Percentiles rank a stretch among this genome's conserved stretches.
These are phyloP conservation scores for Patellaria atrata DNA, from an alignment of 495 filamentous ascomycete species.

Conservation along the genomic window DNA sequence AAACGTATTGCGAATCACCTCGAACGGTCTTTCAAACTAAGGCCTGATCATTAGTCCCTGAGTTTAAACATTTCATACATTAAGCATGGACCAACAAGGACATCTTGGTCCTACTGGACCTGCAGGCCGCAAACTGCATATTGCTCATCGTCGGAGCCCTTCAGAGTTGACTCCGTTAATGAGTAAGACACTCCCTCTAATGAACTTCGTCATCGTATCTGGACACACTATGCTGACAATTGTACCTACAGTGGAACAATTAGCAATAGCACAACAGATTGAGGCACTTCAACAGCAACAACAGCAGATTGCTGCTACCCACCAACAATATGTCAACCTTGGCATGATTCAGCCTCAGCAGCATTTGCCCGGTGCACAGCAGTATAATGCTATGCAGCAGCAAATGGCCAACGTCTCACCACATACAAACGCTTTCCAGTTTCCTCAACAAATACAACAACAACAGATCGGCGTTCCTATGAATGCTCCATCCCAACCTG, in stretches of 20 bases:
- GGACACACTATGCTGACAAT: conserved; percentile 7
- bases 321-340: conserved; percentile 96
- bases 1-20: too few species aligned
- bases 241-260: conserved; percentile 67
- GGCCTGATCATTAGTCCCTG: not conserved
- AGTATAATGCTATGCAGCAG: conserved; percentile 51
- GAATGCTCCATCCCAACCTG: conserved; percentile 60
- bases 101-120: conserved; percentile 67
- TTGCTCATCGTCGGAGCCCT: conserved; percentile 91
- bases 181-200: conserved; percentile 54
- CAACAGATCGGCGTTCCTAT: conserved; percentile 54
- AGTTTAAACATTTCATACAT: not conserved
- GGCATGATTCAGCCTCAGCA: conserved; percentile 79
- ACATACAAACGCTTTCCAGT: conserved; percentile 75
- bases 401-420: conserved; percentile 65
- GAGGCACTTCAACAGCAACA: conserved; percentile 96
- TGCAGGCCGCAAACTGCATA: conserved; percentile 81
- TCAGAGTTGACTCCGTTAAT: conserved; percentile 96
- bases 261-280: conserved; percentile 97
- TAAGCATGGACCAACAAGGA: conserved; percentile 70
- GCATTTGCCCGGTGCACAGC: conserved; percentile 51
- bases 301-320: conserved; percentile 89
- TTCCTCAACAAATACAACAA: conserved; percentile 62
- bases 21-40: not conserved
- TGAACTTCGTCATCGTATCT: conserved; percentile 1